phyloP scores from a whole-genome alignment of 1,139 yeast species.

The Kodamaea plutei region DNA sequence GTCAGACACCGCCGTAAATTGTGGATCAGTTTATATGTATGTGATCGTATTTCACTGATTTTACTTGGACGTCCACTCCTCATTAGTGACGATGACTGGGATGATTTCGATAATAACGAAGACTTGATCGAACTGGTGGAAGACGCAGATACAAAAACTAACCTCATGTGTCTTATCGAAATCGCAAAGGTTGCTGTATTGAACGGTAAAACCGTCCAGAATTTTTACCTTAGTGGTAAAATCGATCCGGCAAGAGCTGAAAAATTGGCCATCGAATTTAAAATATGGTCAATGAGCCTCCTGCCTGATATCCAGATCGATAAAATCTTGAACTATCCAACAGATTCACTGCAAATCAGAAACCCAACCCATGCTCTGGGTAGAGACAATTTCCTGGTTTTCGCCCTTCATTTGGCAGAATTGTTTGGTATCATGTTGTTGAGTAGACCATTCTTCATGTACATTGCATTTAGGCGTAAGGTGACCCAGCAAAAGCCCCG shows the following conservation, averaged over 20 bases:
- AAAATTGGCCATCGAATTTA: constrained; percentile 36
- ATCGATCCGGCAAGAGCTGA: constrained; percentile 33
- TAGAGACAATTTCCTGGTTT: constrained; percentile 19
- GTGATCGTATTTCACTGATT: constrained; percentile 36
- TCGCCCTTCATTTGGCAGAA: constrained; percentile 37
- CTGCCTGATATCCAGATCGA: constrained; percentile 23
- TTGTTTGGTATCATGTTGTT: constrained; percentile 39
- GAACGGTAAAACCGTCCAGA: constrained; percentile 30
- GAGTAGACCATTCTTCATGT: constrained; percentile 45
- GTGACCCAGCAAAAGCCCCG: constrained; percentile 2
- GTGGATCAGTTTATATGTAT: constrained; percentile 36
- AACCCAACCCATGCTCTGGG: constrained; percentile 7
- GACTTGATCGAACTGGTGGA: constrained; percentile 10
- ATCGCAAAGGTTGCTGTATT: constrained; percentile 16
- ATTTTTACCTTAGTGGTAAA: constrained; percentile 32
- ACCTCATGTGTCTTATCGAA: constrained; percentile 13
- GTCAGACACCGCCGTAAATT: constrained; percentile 26
- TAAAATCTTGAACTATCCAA: constrained; percentile 12
- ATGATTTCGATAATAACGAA: constrained; percentile 21
- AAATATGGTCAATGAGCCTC: constrained; percentile 33
- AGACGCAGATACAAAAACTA: constrained; percentile 8
- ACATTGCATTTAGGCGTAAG: constrained; percentile 15
- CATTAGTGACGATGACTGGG: constrained; percentile 40
- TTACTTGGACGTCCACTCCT: constrained; percentile 39
- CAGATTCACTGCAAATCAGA: constrained; percentile 6